These are phyloP conservation scores for Tulasnella sp. DNA, from an alignment of 768 basidiomycete species.

Conservation along the genomic window DNA sequence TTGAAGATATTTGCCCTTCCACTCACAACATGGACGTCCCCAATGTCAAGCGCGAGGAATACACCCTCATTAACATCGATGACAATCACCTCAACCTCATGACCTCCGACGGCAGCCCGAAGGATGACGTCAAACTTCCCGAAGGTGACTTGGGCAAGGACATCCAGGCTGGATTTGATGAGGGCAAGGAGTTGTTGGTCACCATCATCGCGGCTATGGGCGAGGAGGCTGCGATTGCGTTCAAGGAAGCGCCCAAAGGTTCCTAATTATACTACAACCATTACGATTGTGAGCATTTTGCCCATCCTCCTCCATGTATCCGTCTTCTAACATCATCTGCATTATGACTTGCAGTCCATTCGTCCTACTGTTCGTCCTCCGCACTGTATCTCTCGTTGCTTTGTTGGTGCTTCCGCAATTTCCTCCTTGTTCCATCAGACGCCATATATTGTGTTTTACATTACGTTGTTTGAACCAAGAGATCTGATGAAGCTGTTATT, in stretches of 20 bases:
- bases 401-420: background rate
- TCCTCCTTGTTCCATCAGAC: constrained; percentile 4
- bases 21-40: constrained; percentile 99
- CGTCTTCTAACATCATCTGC: background rate
- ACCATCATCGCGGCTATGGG: constrained; percentile 87
- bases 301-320: background rate
- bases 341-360: background rate
- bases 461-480: constrained; percentile 6
- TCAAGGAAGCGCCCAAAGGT: constrained; percentile 83
- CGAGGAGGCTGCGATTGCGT: constrained; percentile 87
- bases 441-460: background rate
- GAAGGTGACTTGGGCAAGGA: constrained; percentile 75
- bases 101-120: constrained; percentile 68
- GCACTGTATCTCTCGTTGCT: constrained; percentile 1
- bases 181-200: constrained; percentile 81
- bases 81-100: constrained; percentile 96
- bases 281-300: background rate
- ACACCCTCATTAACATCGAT: constrained; percentile 87
- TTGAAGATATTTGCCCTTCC: constrained; percentile 92
- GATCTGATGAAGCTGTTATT: too few relatives aligned
- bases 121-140: constrained; percentile 94
- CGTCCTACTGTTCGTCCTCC: background rate
- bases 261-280: background rate
- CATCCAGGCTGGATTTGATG: constrained; percentile 70
- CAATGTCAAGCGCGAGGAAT: constrained; percentile 87